Evolutionary conservation across 495 filamentous ascomycete species (phyloP), one percentile per base, ranked within the genome.

Genomic region (Xylaria sp.): DNA sequence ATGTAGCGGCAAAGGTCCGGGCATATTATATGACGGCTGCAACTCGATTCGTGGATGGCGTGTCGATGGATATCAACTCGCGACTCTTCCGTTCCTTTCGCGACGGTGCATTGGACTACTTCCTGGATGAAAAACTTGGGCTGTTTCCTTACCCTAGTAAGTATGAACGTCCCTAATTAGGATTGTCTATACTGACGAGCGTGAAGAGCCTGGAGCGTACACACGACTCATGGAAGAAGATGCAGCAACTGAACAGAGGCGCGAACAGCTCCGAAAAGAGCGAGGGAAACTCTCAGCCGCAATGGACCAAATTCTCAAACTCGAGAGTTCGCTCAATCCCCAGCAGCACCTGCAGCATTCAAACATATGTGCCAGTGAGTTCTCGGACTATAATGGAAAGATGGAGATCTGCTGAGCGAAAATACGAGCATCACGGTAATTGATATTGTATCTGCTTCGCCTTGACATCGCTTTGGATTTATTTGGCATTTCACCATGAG

Each of bases 1-100:
- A 72, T 1, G 80, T 86, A 19, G 80, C 80, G 0, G 80, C 83
- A 1, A 83, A 80, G 37, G 80, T 86, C 8, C 67, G 84, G 0
- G 84, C 79, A 0, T 86, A 87, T 72, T 87, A 87, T 50, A 70
- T 79, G 14, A 82, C 80, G 1, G 83, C 84, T 0, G 80, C 80
- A 1, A 71, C 79, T 24, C 80, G 86, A 3, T 85, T 86, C 58
- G 75, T 81, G 0, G 86, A 88, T 70, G 72, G 73, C 58, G 79
- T 84, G 0, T 78, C 79, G 9, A 78, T 82, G 2, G 75, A 77
- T 59, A 77, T 86, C 68, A 78, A 81, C 63, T 76, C 77, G 0
- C 76, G 81, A 19, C 69, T 85, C 11, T 76, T 87, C 33, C 77
- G 78, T 0, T 61, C 68, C 0, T 66, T 78, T 8, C 64, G 79